Conservation (phyloP, 2,329 filamentous ascomycete species). For the Trichocomaceae sp. region DNA sequence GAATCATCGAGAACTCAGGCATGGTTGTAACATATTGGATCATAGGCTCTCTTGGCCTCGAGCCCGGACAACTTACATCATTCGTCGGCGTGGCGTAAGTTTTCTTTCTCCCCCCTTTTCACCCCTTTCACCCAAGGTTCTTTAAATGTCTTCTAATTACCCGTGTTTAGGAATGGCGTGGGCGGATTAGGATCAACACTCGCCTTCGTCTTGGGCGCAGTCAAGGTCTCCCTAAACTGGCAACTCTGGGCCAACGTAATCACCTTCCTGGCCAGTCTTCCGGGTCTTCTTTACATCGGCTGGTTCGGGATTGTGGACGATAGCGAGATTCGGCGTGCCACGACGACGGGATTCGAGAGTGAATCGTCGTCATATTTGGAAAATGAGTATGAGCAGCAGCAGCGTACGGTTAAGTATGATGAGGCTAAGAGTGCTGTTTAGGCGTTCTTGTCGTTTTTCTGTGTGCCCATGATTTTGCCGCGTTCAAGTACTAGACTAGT, state of each 20-base stretch:
- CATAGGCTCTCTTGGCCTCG: constrained; percentile 5
- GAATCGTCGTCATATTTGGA: not conserved
- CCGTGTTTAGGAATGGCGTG: not conserved
- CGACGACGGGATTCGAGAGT: not conserved
- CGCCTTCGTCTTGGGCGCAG: constrained; percentile 4
- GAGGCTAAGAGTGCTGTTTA: not conserved
- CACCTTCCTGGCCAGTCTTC: constrained; percentile 1
- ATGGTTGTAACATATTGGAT: constrained; percentile 4
- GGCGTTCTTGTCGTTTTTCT: not conserved
- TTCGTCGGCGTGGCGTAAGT: constrained; percentile 1
- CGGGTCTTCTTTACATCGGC: not conserved
- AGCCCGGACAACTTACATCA: constrained; percentile 2
- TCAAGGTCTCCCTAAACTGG: not conserved
- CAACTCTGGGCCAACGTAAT: constrained; percentile 10
- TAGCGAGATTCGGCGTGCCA: not conserved
- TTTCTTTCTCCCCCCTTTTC: no score
- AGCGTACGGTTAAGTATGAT: not conserved
- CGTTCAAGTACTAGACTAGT: no score
- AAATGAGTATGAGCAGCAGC: not conserved
- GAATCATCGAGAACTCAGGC: constrained; percentile 3
- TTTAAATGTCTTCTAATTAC: no score
- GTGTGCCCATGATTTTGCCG: no score
- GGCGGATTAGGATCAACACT: not conserved
- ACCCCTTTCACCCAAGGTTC: not conserved
- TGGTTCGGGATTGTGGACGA: constrained; percentile 2